phyloP scores from a whole-genome alignment of 1,284 basidiomycete genomes.

The Stereum hirsutum region DNA sequence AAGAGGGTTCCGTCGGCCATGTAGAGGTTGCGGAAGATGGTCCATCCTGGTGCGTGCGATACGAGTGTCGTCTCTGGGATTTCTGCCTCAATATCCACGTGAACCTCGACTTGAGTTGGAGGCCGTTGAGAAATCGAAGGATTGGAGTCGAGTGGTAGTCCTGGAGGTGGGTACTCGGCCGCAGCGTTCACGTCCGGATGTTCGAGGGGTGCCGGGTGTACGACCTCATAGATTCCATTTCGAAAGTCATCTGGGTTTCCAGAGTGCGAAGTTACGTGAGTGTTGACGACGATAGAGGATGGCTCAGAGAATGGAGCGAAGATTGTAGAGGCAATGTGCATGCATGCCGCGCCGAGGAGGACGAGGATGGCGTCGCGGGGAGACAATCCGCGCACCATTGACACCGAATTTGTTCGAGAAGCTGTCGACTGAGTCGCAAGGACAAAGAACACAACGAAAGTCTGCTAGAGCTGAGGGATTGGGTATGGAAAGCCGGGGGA shows the following conservation, averaged over 20 bases:
- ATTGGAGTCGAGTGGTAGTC: constrained; percentile 1
- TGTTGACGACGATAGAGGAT: neutral
- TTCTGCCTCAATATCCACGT: constrained; percentile 1
- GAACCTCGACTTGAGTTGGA: constrained; percentile 2
- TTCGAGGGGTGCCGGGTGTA: neutral
- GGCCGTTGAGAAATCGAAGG: constrained; percentile 4
- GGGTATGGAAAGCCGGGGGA: no score
- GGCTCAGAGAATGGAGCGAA: neutral
- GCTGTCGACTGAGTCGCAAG: no score
- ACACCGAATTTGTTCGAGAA: no score
- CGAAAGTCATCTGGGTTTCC: neutral
- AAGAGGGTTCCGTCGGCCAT: constrained; percentile 71
- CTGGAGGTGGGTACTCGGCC: neutral
- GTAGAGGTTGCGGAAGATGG: constrained; percentile 70
- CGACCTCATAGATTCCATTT: neutral
- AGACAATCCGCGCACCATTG: constrained; percentile 8
- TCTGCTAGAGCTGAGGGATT: no score
- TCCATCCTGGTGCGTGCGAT: constrained; percentile 73
- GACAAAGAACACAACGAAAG: no score
- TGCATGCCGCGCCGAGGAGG: constrained; percentile 31
- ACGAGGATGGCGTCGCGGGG: constrained; percentile 40
- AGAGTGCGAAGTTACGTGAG: neutral
- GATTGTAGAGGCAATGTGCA: neutral
- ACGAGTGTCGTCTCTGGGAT: constrained; percentile 36
- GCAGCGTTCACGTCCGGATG: neutral